A percentile compares a stretch with the other conserved stretches of the same genome.
Evolutionary conservation across 129 eudicot species (phyloP).

Genomic region (Tagetes erecta): DNA sequence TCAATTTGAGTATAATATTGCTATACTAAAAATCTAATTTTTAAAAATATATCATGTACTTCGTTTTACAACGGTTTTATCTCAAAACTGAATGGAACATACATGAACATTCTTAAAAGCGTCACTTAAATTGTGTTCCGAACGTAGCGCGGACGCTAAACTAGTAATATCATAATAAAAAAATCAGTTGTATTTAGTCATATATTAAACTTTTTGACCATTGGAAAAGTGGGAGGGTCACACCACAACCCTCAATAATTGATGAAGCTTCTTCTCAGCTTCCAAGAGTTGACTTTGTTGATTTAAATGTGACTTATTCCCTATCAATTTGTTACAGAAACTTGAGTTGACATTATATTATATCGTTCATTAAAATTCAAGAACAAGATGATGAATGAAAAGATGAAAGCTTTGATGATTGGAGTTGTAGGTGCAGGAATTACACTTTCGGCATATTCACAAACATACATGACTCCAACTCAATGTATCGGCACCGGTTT

Average conservation of each 20-base stretch:
- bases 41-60: too few relatives aligned
- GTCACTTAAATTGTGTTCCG: too few relatives aligned
- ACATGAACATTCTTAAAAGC: too few relatives aligned
- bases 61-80: too few relatives aligned
- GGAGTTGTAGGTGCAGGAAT: slow-evolving; percentile 78
- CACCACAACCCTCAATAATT: slow-evolving; percentile 13
- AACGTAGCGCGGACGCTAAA: neutral
- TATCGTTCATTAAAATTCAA: neutral
- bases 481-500: slow-evolving; percentile 68
- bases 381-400: slow-evolving; percentile 56
- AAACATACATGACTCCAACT: slow-evolving; percentile 58
- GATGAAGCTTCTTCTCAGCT: slow-evolving; percentile 27
- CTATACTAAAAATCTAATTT: too few relatives aligned
- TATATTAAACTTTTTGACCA: slow-evolving; percentile 15
- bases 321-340: slow-evolving; percentile 17
- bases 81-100: too few relatives aligned
- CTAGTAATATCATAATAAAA: neutral
- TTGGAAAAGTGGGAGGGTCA: slow-evolving; percentile 40
- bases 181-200: slow-evolving; percentile 5
- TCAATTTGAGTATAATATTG: too few relatives aligned
- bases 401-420: slow-evolving; percentile 60
- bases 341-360: slow-evolving; percentile 34
- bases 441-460: slow-evolving; percentile 86
- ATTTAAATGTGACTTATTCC: slow-evolving; percentile 27
- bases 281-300: slow-evolving; percentile 41